Evolutionary conservation across 2,329 filamentous ascomycete species (phyloP).

Genomic region (Pseudocercospora pini-densiflorae): DNA sequence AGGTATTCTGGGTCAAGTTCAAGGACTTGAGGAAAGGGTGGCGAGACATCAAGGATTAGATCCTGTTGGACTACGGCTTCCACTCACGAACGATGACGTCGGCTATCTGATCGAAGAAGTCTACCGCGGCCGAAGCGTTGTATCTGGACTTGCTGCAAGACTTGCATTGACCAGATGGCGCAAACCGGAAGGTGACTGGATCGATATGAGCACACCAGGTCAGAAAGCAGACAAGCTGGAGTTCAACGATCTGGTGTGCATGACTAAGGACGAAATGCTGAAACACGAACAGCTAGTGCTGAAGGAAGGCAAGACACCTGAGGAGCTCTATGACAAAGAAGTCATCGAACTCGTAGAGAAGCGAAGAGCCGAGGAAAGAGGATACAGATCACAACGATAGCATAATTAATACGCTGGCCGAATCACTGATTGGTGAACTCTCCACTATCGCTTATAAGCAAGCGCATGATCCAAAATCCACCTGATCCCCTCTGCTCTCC

Average conservation of each 20-base stretch:
- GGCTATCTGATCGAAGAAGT: constrained; percentile 90
- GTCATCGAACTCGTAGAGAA: constrained; percentile 70
- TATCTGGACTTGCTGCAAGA: constrained; percentile 81
- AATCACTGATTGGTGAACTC: too few species aligned
- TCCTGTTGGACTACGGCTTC: constrained; percentile 75
- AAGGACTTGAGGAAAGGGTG: constrained; percentile 78
- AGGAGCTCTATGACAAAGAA: constrained; percentile 74
- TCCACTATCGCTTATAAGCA: constrained; percentile 22
- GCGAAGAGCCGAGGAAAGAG: constrained; percentile 66
- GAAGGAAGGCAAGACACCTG: constrained; percentile 66
- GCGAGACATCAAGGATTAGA: constrained; percentile 60
- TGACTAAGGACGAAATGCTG: constrained; percentile 89
- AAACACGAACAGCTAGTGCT: constrained; percentile 82
- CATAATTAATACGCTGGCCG: neutral
- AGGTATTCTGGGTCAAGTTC: constrained; percentile 73
- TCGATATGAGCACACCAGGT: constrained; percentile 69
- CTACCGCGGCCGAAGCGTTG: constrained; percentile 77
- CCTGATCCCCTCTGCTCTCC: constrained; percentile 49
- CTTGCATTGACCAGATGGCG: constrained; percentile 82
- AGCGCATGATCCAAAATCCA: constrained; percentile 44
- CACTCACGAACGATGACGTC: constrained; percentile 78
- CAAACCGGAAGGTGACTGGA: constrained; percentile 64
- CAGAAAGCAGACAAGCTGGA: constrained; percentile 76
- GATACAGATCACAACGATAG: neutral
- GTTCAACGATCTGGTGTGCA: constrained; percentile 76